phyloP scores from a whole-genome alignment of 805 yeast species.

The Hanseniaspora lachancei region DNA sequence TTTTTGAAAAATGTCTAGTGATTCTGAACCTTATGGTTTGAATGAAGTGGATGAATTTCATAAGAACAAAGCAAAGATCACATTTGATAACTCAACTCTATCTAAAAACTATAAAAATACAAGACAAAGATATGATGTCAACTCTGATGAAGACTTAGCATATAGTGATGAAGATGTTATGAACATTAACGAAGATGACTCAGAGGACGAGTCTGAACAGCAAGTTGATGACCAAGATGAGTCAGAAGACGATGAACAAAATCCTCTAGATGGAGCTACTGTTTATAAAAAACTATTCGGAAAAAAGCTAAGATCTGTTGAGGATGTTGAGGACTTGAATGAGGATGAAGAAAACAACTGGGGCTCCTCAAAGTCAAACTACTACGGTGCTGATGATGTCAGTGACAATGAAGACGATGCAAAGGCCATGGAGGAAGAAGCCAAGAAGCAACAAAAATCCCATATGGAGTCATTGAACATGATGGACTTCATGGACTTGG shows the following conservation, averaged over 20 bases:
- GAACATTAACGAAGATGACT: constrained; percentile 24
- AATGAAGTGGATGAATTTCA: constrained; percentile 62
- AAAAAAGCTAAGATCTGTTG: constrained; percentile 21
- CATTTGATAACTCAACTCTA: constrained; percentile 45
- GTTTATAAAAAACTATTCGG: constrained; percentile 31
- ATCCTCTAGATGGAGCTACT: constrained; percentile 24
- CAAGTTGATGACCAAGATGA: constrained; percentile 23
- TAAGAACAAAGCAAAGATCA: constrained; percentile 42
- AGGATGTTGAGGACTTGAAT: constrained; percentile 22
- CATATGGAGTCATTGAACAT: constrained; percentile 64
- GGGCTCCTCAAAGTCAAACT: constrained; percentile 34
- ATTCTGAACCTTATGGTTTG: constrained; percentile 31
- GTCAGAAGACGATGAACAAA: constrained; percentile 20
- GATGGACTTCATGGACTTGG: constrained; percentile 52
- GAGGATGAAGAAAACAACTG: constrained; percentile 26
- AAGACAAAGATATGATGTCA: constrained; percentile 34
- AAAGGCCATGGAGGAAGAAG: constrained; percentile 73
- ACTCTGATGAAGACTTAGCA: constrained; percentile 36
- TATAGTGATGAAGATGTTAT: constrained; percentile 38
- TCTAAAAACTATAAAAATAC: constrained; percentile 25
- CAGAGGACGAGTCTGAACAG: constrained; percentile 22
- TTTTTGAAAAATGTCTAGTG: constrained; percentile 6
- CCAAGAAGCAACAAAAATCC: constrained; percentile 68
- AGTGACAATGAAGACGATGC: constrained; percentile 55
- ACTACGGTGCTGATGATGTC: constrained; percentile 42